These are phyloP conservation scores for Thalassiosira profunda DNA, from an alignment of 108 stramenopile species.

Conservation along the genomic window DNA sequence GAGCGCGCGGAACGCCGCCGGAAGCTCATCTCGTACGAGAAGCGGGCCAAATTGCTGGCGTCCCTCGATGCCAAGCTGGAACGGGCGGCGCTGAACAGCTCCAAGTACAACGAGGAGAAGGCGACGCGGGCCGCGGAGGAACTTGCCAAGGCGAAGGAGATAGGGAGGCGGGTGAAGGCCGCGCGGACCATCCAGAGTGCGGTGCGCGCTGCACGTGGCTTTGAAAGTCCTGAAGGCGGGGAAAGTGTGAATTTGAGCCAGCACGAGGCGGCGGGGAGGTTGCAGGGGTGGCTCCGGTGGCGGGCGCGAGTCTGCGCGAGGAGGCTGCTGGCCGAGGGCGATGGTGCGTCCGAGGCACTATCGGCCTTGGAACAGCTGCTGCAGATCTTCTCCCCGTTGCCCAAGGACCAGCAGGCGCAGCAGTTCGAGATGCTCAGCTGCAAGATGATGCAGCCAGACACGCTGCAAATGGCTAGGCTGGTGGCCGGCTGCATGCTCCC, in stretches of 20 bases:
- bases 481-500: constrained; percentile 23
- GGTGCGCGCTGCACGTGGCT: constrained; percentile 11
- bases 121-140: constrained; percentile 24
- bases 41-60: constrained; percentile 11
- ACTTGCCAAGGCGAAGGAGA: constrained; percentile 26
- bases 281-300: constrained; percentile 26
- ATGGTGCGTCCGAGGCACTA: neutral
- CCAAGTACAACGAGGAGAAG: constrained; percentile 10
- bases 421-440: constrained; percentile 17
- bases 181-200: constrained; percentile 18
- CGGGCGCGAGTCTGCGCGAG: constrained; percentile 7
- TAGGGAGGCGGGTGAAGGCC: constrained; percentile 29
- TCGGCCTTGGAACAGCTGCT: constrained; percentile 11
- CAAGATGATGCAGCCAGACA: constrained; percentile 34
- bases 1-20: constrained; percentile 29
- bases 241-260: constrained; percentile 12
- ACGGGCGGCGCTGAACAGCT: constrained; percentile 3
- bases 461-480: constrained; percentile 7
- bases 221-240: neutral
- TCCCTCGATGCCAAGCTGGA: constrained; percentile 33
- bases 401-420: neutral
- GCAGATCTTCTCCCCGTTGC: neutral
- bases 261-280: constrained; percentile 18
- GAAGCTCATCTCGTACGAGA: constrained; percentile 21
- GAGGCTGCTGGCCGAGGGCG: constrained; percentile 3